Conservation (phyloP, 192 early-diverging fungal species). For the Umbelopsis ramanniana region DNA sequence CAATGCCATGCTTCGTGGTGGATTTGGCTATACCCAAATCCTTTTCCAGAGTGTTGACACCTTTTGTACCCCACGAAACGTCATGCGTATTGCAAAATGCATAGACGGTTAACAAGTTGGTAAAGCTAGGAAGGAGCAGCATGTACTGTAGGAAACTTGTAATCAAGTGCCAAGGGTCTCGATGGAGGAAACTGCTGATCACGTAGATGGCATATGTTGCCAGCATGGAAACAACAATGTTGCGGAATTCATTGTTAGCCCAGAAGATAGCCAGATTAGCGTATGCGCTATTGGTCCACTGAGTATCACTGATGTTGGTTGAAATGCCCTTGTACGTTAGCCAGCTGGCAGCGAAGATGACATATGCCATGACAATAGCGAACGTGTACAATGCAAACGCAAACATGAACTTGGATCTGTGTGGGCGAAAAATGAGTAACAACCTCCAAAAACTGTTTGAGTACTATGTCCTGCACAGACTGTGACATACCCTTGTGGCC, state of each 20-base stretch:
- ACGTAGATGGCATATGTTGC: constrained; percentile 88
- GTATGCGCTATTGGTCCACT: constrained; percentile 41
- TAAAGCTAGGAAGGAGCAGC: constrained; percentile 71
- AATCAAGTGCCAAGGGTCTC: constrained; percentile 93
- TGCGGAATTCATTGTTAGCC: constrained; percentile 63
- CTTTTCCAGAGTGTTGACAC: constrained; percentile 68
- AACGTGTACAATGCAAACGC: constrained; percentile 51
- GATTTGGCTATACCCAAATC: constrained; percentile 80
- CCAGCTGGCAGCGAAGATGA: constrained; percentile 57
- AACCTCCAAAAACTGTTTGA: not conserved
- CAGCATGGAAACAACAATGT: constrained; percentile 78
- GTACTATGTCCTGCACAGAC: not conserved
- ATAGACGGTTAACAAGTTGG: constrained; percentile 92
- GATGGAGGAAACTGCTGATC: constrained; percentile 71
- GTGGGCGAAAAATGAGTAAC: not conserved
- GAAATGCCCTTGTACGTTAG: constrained; percentile 69
- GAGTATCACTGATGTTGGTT: constrained; percentile 57
- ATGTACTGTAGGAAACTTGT: constrained; percentile 87
- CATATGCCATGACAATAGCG: constrained; percentile 57
- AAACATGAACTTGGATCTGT: constrained; percentile 40
- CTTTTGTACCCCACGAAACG: constrained; percentile 95
- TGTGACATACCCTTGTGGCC: constrained; percentile 24
- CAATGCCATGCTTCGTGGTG: constrained; percentile 65
- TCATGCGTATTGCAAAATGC: constrained; percentile 97
- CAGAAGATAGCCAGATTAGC: constrained; percentile 49